Evolutionary conservation across 116 monocot genomes (phyloP), one percentile per base, ranked within the genome.

Genomic region (Dioscorea cayenensis): DNA sequence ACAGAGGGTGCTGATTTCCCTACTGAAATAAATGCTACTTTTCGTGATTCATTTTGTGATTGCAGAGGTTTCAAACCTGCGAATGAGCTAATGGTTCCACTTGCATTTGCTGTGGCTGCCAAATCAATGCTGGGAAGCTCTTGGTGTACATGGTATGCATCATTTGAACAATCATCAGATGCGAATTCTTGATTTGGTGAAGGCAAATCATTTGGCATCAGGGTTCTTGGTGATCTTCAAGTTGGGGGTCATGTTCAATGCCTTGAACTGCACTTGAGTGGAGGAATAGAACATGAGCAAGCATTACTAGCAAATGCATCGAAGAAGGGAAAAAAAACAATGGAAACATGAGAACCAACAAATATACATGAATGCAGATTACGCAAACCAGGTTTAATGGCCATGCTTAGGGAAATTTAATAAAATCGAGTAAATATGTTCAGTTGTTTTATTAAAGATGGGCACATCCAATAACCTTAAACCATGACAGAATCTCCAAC

Each of bases 21-120:
- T 3, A 83, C 75, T 50, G 74, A 27, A 29, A 83, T 35, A 72
- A 83, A 83, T 4, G 78, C 83, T 10, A 83, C 83, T 67, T 67
- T 75, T 60, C 55, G 55, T 5, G 55, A 18, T 55, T 55, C 55
- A 18, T 16, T 14, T 55, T 55, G 55, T 5, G 55, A 55, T 55
- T 55, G 16, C n/a, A 3, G 55, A 16, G 4, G n/a, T 55, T 12
- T 43, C 11, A 16, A n/a, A 55, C 14, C 17, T 55, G 55, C 0
- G n/a, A 55, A 55, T 55, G 55, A 55, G n/a, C 55, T 3, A 18
- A 55, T n/a, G 17, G 55, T n/a, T 55, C n/a, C 55, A 19, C 55
- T 55, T 55, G 55, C 55, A 55, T 55, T 55, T 12, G 12, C 12
- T 43, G 11, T 43, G 43, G 43, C 43, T 0, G 43, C 12, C 7